These are phyloP conservation scores for Podaxis sp. DNA, from an alignment of 768 basidiomycete genomes.

Conservation along the genomic window DNA sequence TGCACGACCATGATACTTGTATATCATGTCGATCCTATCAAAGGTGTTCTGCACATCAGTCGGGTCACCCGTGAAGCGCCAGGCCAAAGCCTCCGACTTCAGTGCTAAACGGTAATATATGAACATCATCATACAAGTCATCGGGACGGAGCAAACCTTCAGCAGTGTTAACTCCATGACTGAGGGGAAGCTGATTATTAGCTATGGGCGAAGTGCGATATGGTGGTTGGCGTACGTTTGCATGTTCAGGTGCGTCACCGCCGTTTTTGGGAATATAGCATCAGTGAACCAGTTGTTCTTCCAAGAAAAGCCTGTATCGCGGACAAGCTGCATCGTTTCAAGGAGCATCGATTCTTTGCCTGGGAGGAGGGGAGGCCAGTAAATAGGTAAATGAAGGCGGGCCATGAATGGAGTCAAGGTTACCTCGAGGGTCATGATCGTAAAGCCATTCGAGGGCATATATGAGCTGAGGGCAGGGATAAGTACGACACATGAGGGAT, in stretches of 20 bases:
- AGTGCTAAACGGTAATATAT: conserved; percentile 26
- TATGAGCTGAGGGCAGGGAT: conserved; percentile 25
- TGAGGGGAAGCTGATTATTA: conserved; percentile 12
- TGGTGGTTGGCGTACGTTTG: conserved; percentile 28
- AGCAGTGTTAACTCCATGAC: conserved; percentile 42
- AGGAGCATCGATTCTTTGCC: conserved; percentile 36
- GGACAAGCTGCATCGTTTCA: conserved; percentile 41
- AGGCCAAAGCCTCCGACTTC: conserved; percentile 43
- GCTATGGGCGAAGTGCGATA: background rate
- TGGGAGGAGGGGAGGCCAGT: conserved; percentile 12
- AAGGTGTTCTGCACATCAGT: conserved; percentile 39
- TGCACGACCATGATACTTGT: conserved; percentile 38
- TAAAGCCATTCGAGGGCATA: conserved; percentile 40
- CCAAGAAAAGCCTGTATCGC: conserved; percentile 40
- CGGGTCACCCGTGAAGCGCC: conserved; percentile 38
- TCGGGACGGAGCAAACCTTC: conserved; percentile 25
- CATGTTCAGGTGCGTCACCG: conserved; percentile 29
- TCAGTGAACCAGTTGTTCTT: conserved; percentile 40
- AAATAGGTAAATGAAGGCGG: background rate
- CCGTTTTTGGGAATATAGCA: conserved; percentile 33
- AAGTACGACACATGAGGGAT: background rate
- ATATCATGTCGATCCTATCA: conserved; percentile 38
- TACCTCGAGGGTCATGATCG: conserved; percentile 39
- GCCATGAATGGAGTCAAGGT: background rate
- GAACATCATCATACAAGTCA: no score